A percentile compares a stretch with the other conserved stretches of the same genome.
Conservation (phyloP, 805 yeast genomes). For the Yamadazyma olivae region DNA sequence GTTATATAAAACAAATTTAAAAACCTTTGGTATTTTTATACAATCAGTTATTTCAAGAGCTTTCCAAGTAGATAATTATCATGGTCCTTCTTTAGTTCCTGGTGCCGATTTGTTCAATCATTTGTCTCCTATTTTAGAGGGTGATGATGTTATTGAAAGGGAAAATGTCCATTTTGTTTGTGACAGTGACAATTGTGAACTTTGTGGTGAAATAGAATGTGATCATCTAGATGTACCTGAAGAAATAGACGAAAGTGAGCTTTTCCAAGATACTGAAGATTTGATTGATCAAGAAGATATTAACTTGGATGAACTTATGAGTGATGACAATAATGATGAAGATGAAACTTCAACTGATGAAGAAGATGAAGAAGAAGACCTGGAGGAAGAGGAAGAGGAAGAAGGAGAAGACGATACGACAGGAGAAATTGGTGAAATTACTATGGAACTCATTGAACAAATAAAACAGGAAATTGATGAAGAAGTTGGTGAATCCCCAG, state of each 20-base stretch:
- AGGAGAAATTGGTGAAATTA: slow-evolving; percentile 14
- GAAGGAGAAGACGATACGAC: slow-evolving; percentile 11
- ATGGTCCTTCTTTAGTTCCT: slow-evolving; percentile 78
- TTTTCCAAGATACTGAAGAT: slow-evolving; percentile 16
- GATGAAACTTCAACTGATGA: not conserved
- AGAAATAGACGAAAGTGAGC: slow-evolving; percentile 9
- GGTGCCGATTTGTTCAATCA: slow-evolving; percentile 92
- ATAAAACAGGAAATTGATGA: slow-evolving; percentile 13
- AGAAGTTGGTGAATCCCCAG: no score
- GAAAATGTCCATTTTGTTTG: slow-evolving; percentile 63
- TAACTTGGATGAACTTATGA: slow-evolving; percentile 5
- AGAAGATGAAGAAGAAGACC: slow-evolving; percentile 15
- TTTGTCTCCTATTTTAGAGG: slow-evolving; percentile 29
- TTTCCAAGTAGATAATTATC: slow-evolving; percentile 74
- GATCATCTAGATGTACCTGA: no score
- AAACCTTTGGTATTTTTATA: slow-evolving; percentile 53
- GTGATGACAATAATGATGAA: slow-evolving; percentile 9
- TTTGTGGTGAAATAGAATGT: slow-evolving; percentile 33
- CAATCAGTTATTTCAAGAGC: slow-evolving; percentile 73
- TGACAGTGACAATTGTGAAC: slow-evolving; percentile 26
- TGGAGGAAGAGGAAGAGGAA: slow-evolving; percentile 22
- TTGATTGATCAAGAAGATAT: slow-evolving; percentile 11
- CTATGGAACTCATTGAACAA: slow-evolving; percentile 23
- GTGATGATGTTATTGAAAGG: slow-evolving; percentile 9
- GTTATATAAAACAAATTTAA: slow-evolving; percentile 24